Evolutionary conservation across 2,329 filamentous ascomycete genomes (phyloP).

Genomic region (Triangularia verruculosa): DNA sequence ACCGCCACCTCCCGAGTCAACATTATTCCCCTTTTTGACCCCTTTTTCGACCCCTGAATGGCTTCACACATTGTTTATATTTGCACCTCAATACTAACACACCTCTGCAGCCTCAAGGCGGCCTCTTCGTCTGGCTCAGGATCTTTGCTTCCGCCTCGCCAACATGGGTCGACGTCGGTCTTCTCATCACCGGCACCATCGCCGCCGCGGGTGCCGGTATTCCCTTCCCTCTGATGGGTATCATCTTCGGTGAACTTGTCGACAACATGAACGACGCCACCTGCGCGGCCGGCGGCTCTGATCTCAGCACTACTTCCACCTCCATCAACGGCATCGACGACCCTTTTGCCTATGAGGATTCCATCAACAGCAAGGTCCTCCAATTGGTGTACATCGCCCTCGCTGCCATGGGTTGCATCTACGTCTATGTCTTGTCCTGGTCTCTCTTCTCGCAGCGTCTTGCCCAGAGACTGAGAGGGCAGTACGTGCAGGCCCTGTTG

Average conservation of each 20-base stretch:
- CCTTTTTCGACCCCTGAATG: neutral
- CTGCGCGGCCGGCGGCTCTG: constrained; percentile 38
- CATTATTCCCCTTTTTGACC: neutral
- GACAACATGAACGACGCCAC: constrained; percentile 49
- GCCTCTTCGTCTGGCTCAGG: constrained; percentile 28
- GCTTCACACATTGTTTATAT: neutral
- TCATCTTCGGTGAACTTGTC: constrained; percentile 54
- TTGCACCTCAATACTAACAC: neutral
- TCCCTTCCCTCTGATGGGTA: constrained; percentile 53
- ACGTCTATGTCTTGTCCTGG: constrained; percentile 62
- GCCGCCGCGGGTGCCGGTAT: constrained; percentile 49
- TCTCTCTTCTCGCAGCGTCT: constrained; percentile 61
- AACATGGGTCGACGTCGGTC: constrained; percentile 31
- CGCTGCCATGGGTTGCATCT: constrained; percentile 61
- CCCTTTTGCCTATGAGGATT: constrained; percentile 21
- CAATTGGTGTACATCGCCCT: constrained; percentile 62
- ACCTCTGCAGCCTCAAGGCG: constrained; percentile 8
- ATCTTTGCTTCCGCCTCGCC: constrained; percentile 31
- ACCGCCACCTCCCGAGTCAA: neutral
- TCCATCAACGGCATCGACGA: constrained; percentile 6
- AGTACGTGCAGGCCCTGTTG: constrained; percentile 57
- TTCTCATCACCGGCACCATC: constrained; percentile 39
- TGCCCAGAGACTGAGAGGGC: constrained; percentile 59
- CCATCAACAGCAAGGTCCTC: constrained; percentile 29
- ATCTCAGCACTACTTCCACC: constrained; percentile 39